Percentiles rank a stretch among this genome's conserved stretches.
phyloP scores from a whole-genome alignment of 179 eudicot genomes.

The Silene noctiflora region DNA sequence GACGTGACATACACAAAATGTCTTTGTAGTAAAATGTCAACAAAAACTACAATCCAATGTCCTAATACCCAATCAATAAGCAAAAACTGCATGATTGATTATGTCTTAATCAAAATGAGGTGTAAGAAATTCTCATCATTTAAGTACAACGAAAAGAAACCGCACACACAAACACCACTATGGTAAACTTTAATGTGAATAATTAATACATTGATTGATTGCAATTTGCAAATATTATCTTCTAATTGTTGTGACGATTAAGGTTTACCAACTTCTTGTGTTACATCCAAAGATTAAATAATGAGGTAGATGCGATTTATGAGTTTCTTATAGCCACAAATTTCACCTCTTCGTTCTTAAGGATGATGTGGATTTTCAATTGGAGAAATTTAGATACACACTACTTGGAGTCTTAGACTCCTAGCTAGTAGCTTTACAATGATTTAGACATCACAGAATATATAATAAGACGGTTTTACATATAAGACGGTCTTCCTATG shows the following conservation, averaged over 20 bases:
- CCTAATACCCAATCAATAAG: not conserved
- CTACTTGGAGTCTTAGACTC: no score
- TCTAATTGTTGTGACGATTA: slow-evolving; percentile 1
- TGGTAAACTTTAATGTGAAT: not conserved
- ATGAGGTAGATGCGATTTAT: not conserved
- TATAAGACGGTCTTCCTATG: no score
- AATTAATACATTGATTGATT: no score
- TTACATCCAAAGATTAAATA: not conserved
- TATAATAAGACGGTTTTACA: no score
- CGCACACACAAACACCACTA: not conserved
- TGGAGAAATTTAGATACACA: not conserved
- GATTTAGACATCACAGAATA: not conserved
- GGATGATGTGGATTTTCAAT: not conserved
- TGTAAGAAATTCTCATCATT: not conserved
- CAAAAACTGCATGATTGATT: slow-evolving; percentile 15
- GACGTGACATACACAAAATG: not conserved
- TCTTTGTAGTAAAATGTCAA: not conserved
- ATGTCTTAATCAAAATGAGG: slow-evolving; percentile 17
- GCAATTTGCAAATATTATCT: no score
- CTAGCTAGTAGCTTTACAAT: not conserved
- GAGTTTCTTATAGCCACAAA: not conserved
- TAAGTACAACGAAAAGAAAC: slow-evolving; percentile 15
- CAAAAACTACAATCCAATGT: not conserved
- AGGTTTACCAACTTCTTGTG: slow-evolving; percentile 6
- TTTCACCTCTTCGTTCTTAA: not conserved